Evolutionary conservation across 306 rosid genomes (phyloP).

Genomic region (Aeschynomene evenia): DNA sequence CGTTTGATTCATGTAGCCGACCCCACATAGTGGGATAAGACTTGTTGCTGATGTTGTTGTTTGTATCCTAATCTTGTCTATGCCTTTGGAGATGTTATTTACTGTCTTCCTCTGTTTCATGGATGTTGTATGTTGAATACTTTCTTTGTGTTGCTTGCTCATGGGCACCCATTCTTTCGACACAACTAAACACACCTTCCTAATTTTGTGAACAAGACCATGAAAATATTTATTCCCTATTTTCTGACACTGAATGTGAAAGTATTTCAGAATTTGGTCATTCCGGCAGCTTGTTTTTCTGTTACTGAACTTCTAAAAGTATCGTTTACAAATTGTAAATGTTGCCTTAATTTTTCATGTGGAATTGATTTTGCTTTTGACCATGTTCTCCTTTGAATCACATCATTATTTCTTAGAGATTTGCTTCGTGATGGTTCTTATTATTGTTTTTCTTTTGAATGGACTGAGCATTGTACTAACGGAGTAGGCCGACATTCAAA

Average conservation of each 20-base stretch:
- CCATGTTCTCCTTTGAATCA: neutral
- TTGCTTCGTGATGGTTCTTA: conserved; percentile 10
- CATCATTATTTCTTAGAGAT: conserved; percentile 9
- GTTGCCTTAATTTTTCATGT: neutral
- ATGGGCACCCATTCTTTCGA: conserved; percentile 1
- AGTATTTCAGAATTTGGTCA: conserved; percentile 11
- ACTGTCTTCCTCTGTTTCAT: neutral
- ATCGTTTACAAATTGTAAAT: conserved; percentile 5
- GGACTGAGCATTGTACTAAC: conserved; percentile 6
- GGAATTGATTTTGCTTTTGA: conserved; percentile 11
- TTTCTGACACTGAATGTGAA: neutral
- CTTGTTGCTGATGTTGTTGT: too few species aligned
- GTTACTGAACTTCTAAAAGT: neutral
- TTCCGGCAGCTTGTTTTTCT: neutral
- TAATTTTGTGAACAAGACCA: neutral
- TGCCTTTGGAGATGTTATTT: neutral
- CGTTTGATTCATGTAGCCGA: too few species aligned
- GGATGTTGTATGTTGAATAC: conserved; percentile 11
- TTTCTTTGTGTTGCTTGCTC: conserved; percentile 2
- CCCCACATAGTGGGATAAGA: too few species aligned
- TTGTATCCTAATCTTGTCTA: conserved; percentile 11
- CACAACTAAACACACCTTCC: neutral
- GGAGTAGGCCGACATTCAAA: neutral
- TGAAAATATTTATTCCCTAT: too few species aligned
- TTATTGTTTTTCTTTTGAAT: conserved; percentile 16